Evolutionary conservation across 2,329 filamentous ascomycete species (phyloP), one percentile per base, ranked within the genome.

Genomic region (Knufia fluminis): DNA sequence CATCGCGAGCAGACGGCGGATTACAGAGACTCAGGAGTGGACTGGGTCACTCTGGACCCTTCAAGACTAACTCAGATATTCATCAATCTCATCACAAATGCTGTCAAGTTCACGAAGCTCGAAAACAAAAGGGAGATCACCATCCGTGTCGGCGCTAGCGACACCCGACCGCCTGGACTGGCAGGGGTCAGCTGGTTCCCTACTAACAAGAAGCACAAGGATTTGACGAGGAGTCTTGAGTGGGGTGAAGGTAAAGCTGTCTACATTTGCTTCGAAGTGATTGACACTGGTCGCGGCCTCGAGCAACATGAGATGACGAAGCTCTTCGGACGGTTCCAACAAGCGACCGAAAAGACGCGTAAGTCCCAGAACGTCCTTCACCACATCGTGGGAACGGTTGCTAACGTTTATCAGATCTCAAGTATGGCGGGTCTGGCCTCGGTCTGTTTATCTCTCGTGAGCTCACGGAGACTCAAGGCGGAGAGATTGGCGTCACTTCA

Each of bases 61-160:
- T 83, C 80, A 12, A 75, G 85, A 19, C 79, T 90, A 45, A 75
- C 85, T 48, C 85, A 90, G 64, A 82, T 89, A 1, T 71, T 89
- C 1, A 87, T 90, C 62, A 91, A 90, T 57, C 72, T 91, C 1
- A 76, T 85, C 3, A 85, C 84, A 3, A 90, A 90, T 59, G 83
- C 85, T 0, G 80, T 90, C 63, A 90, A 90, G 59, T 90, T 90
- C 60, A 90, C 86, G 17, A 71, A 72, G 17, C 75, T 70, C n/a
- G 74, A 79, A 2, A 52, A 54, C 32, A 50, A 22, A 0, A 61
- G 71, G 31, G 44, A 68, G 63, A 77, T 78, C 48, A 71, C 67
- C 12, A 73, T 79, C 9, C 71, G 70, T 2, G 65, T 78, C 10
- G 72, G 68, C 8, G 75, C 75, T 2, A 71, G 71, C 2, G 61